Evolutionary conservation across 208 protist genomes (phyloP), one percentile per base, ranked within the genome.

Genomic region (Trichomonas gallinae): DNA sequence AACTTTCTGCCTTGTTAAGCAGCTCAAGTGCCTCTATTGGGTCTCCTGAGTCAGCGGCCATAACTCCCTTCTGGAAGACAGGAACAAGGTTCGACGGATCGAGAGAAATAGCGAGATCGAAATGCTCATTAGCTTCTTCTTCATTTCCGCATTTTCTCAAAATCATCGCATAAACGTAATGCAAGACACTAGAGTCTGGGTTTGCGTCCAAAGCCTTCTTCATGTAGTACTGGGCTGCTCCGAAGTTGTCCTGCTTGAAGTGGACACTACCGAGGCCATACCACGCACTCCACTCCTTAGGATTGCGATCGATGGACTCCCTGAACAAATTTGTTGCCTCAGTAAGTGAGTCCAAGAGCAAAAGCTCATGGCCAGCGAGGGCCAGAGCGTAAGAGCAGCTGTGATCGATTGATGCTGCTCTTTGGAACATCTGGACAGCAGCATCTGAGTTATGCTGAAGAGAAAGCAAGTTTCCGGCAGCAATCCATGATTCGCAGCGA

Each of bases 211-310:
- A 44, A 49, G 87, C 87, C 38, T 93, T 93, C 44, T 51, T 93
- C 87, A 51, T 93, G n/a, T 93, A 93, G 31, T 93, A 93, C 38
- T 93, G 40, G 8, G 87, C 87, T 17, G 87, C 87, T 21, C 87
- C 87, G 15, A 93, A 93, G 46, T 93, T 93, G 38, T 93, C 87
- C 46, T 93, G 87, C 44, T 44, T 48, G 31, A 93, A 93, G 31
- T 93, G 87, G n/a, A 93, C 87, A 44, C 40, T 48, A 38, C 87
- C 87, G n/a, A 93, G 42, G 42, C 87, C 87, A 36, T 93, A 93
- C 87, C 87, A 93, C 6, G 87, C 87, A 38, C 87, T 93, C 87
- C 87, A 93, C 38, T 93, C 87, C n/a, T 51, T 23, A 26, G 87
- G 87, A 93, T 93, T 93, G 8, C 40, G 44, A 93, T 93, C 87